Percentiles rank a stretch among this genome's conserved stretches.
Conservation (phyloP, 2,329 filamentous ascomycete species). For the Botryotinia globosa region DNA sequence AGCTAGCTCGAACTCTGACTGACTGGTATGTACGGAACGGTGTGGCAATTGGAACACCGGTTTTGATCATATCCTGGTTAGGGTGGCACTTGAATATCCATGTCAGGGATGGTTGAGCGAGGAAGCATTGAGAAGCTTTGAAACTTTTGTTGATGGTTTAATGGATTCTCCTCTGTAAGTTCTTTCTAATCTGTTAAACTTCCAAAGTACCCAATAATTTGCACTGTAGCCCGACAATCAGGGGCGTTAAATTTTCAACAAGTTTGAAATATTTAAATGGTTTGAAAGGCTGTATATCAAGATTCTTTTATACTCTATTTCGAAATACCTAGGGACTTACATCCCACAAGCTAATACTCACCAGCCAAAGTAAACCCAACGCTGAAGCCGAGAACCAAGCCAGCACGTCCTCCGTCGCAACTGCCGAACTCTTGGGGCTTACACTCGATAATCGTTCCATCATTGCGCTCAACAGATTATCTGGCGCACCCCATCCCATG, state of each 20-base stretch:
- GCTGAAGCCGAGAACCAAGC: neutral
- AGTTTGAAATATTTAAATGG: neutral
- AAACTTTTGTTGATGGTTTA: neutral
- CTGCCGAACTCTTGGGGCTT: conserved; percentile 1
- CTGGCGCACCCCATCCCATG: neutral
- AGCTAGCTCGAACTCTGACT: no score
- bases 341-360: neutral
- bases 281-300: neutral
- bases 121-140: neutral
- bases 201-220: neutral
- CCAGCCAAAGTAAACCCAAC: neutral
- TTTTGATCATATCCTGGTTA: conserved; percentile 49
- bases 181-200: neutral
- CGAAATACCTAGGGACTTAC: no score
- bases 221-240: neutral
- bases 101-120: neutral
- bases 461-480: neutral
- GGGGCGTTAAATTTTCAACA: neutral
- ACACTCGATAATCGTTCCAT: neutral
- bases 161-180: neutral
- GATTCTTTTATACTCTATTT: neutral
- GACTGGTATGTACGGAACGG: conserved; percentile 33
- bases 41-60: conserved; percentile 55
- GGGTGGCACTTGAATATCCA: neutral
- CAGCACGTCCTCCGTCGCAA: neutral